These are phyloP conservation scores for Grosmannia huntii DNA, from an alignment of 2,329 filamentous ascomycete species.

Conservation along the genomic window DNA sequence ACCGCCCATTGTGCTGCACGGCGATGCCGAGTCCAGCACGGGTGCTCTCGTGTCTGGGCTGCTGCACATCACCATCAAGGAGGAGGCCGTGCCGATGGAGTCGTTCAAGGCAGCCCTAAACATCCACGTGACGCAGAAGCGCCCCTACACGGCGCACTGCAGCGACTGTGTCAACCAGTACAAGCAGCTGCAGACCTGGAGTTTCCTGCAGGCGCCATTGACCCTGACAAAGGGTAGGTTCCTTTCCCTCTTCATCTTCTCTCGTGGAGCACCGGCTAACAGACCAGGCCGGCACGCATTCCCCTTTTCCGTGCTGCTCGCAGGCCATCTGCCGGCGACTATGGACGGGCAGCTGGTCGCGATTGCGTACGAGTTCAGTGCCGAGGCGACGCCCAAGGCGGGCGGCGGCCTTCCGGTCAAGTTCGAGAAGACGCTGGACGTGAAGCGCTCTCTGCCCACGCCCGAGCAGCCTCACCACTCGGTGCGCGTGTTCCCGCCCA, in stretches of 20 bases:
- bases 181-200: slow-evolving; percentile 68
- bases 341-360: slow-evolving; percentile 60
- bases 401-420: slow-evolving; percentile 38
- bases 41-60: slow-evolving; percentile 80
- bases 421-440: slow-evolving; percentile 53
- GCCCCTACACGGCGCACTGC: slow-evolving; percentile 71
- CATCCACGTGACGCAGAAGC: slow-evolving; percentile 63
- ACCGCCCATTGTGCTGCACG: slow-evolving; percentile 75
- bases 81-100: slow-evolving; percentile 53
- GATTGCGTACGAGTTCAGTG: slow-evolving; percentile 69
- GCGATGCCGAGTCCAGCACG: slow-evolving; percentile 58
- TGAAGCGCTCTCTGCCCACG: slow-evolving; percentile 64
- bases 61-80: slow-evolving; percentile 59
- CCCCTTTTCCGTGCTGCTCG: slow-evolving; percentile 79
- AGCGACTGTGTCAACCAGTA: slow-evolving; percentile 58
- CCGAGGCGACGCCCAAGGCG: slow-evolving; percentile 47
- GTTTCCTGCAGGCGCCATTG: slow-evolving; percentile 50
- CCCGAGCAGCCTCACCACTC: slow-evolving; percentile 75
- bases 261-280: not conserved
- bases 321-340: slow-evolving; percentile 73
- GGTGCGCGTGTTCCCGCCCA: slow-evolving; percentile 89
- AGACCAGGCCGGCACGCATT: slow-evolving; percentile 55
- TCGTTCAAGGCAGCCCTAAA: slow-evolving; percentile 61
- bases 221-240: slow-evolving; percentile 33
- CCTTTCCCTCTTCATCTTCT: not conserved